Percentiles rank a stretch among this genome's conserved stretches.
phyloP scores from a whole-genome alignment of 2,329 filamentous ascomycete genomes.

The Tolypocladium endophyticum region DNA sequence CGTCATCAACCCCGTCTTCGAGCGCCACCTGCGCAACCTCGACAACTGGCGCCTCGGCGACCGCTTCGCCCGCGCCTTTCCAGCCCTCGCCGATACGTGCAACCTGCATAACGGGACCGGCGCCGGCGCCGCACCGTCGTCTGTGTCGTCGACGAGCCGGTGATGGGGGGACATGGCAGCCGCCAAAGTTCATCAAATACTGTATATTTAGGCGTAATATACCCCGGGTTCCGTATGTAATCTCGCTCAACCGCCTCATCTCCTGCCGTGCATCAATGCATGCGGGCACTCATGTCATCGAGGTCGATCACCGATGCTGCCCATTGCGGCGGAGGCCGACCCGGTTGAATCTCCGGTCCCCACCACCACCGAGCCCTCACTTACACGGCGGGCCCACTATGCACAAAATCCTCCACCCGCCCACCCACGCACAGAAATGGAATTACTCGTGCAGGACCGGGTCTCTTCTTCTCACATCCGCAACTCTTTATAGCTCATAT shows the following conservation, averaged over 20 bases:
- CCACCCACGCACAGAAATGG: not conserved
- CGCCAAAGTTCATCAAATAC: not conserved
- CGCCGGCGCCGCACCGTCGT: not conserved
- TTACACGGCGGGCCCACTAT: not conserved
- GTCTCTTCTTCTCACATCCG: not conserved
- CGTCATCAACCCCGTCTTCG: constrained; percentile 78
- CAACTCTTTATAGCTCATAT: not conserved
- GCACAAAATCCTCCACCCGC: not conserved
- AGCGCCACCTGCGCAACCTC: constrained; percentile 62
- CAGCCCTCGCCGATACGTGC: constrained; percentile 25
- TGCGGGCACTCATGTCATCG: not conserved
- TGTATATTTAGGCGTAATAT: not conserved
- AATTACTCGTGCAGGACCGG: not conserved
- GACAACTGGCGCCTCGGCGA: constrained; percentile 76
- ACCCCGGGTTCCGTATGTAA: not conserved
- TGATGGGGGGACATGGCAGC: not conserved
- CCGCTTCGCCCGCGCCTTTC: constrained; percentile 56
- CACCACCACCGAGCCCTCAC: not conserved
- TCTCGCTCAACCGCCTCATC: not conserved
- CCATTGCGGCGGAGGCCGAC: not conserved
- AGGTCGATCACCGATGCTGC: not conserved
- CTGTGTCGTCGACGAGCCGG: not conserved
- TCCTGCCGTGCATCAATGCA: not conserved
- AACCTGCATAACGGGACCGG: constrained; percentile 8
- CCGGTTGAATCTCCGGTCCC: not conserved